Evolutionary conservation across 768 basidiomycete species (phyloP).

Genomic region (Neoboletus brunneissimus): DNA sequence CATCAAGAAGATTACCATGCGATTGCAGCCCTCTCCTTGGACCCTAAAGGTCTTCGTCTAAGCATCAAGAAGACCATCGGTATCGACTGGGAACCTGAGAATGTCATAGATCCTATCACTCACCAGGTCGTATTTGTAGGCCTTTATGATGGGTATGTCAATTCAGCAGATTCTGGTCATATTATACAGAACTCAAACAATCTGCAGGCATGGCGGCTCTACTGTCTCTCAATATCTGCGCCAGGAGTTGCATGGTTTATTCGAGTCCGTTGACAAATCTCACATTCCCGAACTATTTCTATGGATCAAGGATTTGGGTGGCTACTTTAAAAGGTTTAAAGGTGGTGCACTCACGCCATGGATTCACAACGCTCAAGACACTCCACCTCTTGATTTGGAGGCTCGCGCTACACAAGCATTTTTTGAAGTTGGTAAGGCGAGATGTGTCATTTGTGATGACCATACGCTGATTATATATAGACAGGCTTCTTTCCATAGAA

Average conservation of each 20-base stretch:
- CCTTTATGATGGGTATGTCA: constrained; percentile 82
- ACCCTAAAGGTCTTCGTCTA: constrained; percentile 67
- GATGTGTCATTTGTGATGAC: background rate
- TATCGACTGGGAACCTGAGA: constrained; percentile 70
- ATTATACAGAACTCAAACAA: constrained; percentile 2
- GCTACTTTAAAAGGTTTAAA: constrained; percentile 87
- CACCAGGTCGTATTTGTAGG: constrained; percentile 83
- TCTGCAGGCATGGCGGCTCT: constrained; percentile 85
- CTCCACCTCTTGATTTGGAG: constrained; percentile 63
- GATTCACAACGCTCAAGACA: constrained; percentile 36
- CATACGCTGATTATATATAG: constrained; percentile 35
- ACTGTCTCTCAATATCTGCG: constrained; percentile 83
- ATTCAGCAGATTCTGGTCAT: background rate
- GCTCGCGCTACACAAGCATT: constrained; percentile 85
- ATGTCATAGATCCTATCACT: constrained; percentile 52
- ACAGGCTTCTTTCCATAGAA: constrained; percentile 68
- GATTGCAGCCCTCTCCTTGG: constrained; percentile 70
- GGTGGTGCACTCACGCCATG: constrained; percentile 79
- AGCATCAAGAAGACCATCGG: constrained; percentile 60
- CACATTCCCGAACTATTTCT: constrained; percentile 71
- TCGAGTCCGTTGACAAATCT: constrained; percentile 72
- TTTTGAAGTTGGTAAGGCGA: constrained; percentile 59
- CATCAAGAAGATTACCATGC: constrained; percentile 89
- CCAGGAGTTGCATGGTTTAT: constrained; percentile 80
- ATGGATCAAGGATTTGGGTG: constrained; percentile 78